A percentile compares a stretch with the other conserved stretches of the same genome.
These are phyloP conservation scores for Leccinum uliginosum DNA, from an alignment of 768 basidiomycete genomes.

Conservation along the genomic window DNA sequence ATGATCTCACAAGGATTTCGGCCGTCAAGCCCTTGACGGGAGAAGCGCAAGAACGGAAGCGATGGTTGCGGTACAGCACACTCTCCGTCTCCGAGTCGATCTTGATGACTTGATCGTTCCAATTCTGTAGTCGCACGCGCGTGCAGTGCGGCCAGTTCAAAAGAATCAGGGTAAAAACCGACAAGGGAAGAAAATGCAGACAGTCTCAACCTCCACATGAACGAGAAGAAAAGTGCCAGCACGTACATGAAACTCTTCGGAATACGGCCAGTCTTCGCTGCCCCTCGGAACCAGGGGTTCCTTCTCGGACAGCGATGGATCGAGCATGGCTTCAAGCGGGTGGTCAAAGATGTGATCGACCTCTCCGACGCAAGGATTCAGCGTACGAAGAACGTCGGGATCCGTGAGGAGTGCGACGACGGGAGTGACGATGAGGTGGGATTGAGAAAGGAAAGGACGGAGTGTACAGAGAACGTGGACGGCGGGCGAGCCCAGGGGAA, in stretches of 20 bases:
- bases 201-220: neutral
- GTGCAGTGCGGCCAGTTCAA: too few relatives aligned
- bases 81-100: conserved; percentile 46
- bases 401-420: conserved; percentile 69
- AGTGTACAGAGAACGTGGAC: conserved; percentile 59
- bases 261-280: conserved; percentile 76
- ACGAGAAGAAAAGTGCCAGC: neutral
- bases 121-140: conserved; percentile 39
- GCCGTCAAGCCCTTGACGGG: conserved; percentile 82
- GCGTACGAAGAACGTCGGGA: conserved; percentile 40
- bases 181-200: neutral
- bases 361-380: conserved; percentile 59
- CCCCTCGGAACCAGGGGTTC: conserved; percentile 50
- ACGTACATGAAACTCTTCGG: conserved; percentile 68
- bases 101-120: conserved; percentile 41
- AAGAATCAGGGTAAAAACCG: neutral
- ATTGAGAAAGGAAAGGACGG: conserved; percentile 65
- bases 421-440: conserved; percentile 70
- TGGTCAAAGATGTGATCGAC: conserved; percentile 80
- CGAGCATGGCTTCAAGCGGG: conserved; percentile 67
- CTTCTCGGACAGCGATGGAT: conserved; percentile 45
- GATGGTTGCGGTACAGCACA: conserved; percentile 72
- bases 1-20: conserved; percentile 81
- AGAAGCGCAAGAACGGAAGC: conserved; percentile 73
- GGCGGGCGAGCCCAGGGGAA: conserved; percentile 53